Conservation (phyloP, 164 flowering plant genomes). For the Taxillus chinensis region DNA sequence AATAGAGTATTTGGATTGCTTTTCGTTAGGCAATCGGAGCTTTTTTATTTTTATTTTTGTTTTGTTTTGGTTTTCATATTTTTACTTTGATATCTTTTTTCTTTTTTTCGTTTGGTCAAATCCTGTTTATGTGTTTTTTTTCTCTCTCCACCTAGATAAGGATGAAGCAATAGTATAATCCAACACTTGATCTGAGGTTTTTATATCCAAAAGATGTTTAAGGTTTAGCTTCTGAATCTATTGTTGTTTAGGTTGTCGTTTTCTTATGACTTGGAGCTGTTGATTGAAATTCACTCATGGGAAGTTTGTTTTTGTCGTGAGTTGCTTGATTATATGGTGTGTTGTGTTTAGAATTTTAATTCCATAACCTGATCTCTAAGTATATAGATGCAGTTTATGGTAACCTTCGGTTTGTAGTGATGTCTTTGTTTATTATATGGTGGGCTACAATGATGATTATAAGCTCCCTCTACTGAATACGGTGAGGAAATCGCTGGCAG, state of each 20-base stretch:
- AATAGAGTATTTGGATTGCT: neutral
- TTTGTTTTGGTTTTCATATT: no score
- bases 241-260: neutral
- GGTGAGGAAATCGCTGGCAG: slow-evolving; percentile 38
- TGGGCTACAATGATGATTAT: slow-evolving; percentile 28
- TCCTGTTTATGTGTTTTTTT: no score
- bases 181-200: slow-evolving; percentile 1
- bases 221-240: slow-evolving; percentile 1
- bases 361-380: no score
- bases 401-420: no score
- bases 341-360: no score
- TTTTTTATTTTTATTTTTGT: no score
- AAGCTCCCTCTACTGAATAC: slow-evolving; percentile 42
- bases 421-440: no score
- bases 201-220: neutral
- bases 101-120: no score
- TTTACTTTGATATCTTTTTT: no score
- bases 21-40: neutral
- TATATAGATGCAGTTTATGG: no score
- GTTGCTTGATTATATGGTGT: no score
- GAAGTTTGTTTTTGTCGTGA: no score
- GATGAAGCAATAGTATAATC: neutral
- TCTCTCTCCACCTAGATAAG: neutral
- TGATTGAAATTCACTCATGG: neutral
- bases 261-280: neutral